Conservation (phyloP, 192 early-diverging fungal genomes). For the Obelidium mucronatum region DNA sequence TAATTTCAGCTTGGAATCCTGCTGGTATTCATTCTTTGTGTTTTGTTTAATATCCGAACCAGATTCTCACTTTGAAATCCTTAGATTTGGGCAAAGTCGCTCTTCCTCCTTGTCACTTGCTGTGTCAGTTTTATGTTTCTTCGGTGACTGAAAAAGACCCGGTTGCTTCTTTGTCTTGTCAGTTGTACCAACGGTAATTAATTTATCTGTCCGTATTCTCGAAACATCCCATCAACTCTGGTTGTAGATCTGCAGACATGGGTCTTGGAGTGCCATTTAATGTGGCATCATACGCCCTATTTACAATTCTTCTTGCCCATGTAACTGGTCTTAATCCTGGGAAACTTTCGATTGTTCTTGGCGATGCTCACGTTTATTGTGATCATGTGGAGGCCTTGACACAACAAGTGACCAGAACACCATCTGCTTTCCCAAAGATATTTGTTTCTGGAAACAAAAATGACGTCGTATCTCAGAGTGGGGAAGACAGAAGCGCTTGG, state of each 20-base stretch:
- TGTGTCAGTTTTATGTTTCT: constrained; percentile 97
- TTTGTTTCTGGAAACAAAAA: constrained; percentile 59
- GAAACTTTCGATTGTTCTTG: constrained; percentile 91
- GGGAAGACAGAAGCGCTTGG: constrained; percentile 9
- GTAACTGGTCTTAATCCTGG: constrained; percentile 84
- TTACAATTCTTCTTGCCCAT: constrained; percentile 90
- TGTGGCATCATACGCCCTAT: constrained; percentile 94
- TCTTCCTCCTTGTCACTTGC: constrained; percentile 96
- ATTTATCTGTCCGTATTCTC: neutral
- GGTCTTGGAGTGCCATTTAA: constrained; percentile 99
- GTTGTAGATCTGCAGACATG: constrained; percentile 78
- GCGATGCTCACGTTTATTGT: constrained; percentile 93
- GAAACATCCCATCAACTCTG: neutral
- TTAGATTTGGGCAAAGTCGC: constrained; percentile 88
- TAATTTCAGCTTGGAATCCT: constrained; percentile 98
- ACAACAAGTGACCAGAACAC: constrained; percentile 77
- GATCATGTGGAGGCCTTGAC: constrained; percentile 90
- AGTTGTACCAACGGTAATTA: constrained; percentile 85
- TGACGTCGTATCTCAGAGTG: too few relatives aligned
- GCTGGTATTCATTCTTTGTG: constrained; percentile 64
- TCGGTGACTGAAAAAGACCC: constrained; percentile 55
- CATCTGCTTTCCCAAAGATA: constrained; percentile 84
- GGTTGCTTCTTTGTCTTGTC: constrained; percentile 78
- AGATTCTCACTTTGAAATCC: neutral
- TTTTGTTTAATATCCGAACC: neutral